These are phyloP conservation scores for Asterochloris sp. DNA, from an alignment of 139 green algal genomes.

Conservation along the genomic window DNA sequence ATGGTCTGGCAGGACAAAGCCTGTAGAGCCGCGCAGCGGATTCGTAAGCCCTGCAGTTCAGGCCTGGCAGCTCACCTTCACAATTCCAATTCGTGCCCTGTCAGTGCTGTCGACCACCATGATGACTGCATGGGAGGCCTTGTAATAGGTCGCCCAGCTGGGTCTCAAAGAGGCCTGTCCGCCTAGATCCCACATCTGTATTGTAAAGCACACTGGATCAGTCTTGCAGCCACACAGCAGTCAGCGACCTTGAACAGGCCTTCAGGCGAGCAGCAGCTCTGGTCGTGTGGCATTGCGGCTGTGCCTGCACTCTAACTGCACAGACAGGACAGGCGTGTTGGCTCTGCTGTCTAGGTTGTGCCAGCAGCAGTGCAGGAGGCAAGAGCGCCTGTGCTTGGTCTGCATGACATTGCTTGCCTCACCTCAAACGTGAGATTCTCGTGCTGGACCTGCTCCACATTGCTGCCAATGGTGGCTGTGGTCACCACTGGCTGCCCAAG, in stretches of 20 bases:
- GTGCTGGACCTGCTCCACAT: conserved; percentile 82
- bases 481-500: conserved; percentile 81
- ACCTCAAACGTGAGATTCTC: conserved; percentile 83
- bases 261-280: not conserved
- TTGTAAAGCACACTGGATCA: not conserved
- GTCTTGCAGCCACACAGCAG: not conserved
- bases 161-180: conserved; percentile 83
- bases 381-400: not conserved
- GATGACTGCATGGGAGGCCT: conserved; percentile 74
- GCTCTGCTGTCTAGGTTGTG: not conserved
- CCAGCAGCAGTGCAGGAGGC: not conserved
- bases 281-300: no score
- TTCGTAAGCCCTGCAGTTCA: not conserved
- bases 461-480: conserved; percentile 82
- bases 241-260: not conserved
- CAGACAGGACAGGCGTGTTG: not conserved
- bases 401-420: not conserved
- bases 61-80: conserved; percentile 38
- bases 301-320: no score
- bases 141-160: conserved; percentile 88
- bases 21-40: no score
- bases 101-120: conserved; percentile 87
- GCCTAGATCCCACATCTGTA: conserved; percentile 77
- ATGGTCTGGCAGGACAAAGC: no score
- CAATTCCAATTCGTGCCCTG: conserved; percentile 68